These are phyloP conservation scores for Penicillium sp. DNA, from an alignment of 2,329 filamentous ascomycete species.

Conservation along the genomic window DNA sequence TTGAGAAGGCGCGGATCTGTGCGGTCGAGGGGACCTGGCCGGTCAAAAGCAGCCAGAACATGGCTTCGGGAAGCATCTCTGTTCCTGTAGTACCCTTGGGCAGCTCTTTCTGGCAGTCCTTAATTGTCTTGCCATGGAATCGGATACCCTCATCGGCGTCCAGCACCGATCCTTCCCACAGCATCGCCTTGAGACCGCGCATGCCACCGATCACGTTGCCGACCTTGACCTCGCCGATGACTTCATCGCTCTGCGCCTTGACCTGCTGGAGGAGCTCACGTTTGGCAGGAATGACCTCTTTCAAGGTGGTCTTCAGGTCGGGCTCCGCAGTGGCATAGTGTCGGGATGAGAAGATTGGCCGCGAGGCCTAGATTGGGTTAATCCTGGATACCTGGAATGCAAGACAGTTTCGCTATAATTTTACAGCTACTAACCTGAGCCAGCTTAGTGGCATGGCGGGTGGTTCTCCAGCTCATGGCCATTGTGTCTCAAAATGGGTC, in stretches of 20 bases:
- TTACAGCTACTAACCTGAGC: constrained; percentile 28
- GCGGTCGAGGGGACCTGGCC: constrained; percentile 77
- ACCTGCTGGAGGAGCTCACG: constrained; percentile 89
- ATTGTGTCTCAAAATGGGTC: constrained; percentile 23
- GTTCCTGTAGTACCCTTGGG: constrained; percentile 85
- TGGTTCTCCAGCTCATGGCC: constrained; percentile 35
- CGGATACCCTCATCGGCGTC: constrained; percentile 96
- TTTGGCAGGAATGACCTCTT: constrained; percentile 80
- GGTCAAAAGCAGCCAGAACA: constrained; percentile 98
- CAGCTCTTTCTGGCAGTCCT: constrained; percentile 89
- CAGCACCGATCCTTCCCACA: constrained; percentile 97
- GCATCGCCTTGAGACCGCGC: constrained; percentile 95
- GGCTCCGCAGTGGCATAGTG: constrained; percentile 64
- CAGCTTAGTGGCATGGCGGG: constrained; percentile 36
- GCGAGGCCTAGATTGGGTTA: constrained; percentile 17
- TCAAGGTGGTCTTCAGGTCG: constrained; percentile 82
- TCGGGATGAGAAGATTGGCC: constrained; percentile 23
- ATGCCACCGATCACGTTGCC: constrained; percentile 93
- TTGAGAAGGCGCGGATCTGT: constrained; percentile 77
- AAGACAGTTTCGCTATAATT: neutral
- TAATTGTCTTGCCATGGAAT: constrained; percentile 96
- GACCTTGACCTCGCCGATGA: constrained; percentile 86
- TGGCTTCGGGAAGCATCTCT: constrained; percentile 96
- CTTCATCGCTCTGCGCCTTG: constrained; percentile 75
- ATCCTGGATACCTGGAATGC: neutral